A percentile compares a stretch with the other conserved stretches of the same genome.
These are phyloP conservation scores for Puccinia hordei DNA, from an alignment of 1,284 basidiomycete genomes.

Conservation along the genomic window DNA sequence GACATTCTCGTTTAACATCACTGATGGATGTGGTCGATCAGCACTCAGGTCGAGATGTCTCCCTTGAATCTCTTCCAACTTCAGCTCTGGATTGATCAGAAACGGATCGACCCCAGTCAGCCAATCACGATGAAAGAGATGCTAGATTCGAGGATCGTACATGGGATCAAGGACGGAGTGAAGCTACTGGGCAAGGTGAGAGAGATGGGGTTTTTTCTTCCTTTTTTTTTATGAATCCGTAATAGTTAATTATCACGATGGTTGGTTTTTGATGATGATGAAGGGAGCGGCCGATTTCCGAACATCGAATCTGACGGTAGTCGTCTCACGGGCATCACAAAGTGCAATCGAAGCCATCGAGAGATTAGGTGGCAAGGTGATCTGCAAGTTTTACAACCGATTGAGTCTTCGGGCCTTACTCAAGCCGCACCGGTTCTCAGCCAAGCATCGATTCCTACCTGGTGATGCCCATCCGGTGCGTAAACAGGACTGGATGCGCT, in stretches of 20 bases:
- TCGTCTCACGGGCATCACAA: conserved; percentile 81
- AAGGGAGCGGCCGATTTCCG: conserved; percentile 72
- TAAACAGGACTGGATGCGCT: conserved; percentile 47
- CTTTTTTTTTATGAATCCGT: no score
- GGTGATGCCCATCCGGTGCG: conserved; percentile 39
- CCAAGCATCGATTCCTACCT: conserved; percentile 44
- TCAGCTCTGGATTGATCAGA: conserved; percentile 86
- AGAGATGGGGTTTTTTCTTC: conserved; percentile 60
- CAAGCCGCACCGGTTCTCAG: conserved; percentile 61
- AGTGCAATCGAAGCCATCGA: conserved; percentile 84
- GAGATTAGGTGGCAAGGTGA: conserved; percentile 75
- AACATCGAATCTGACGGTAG: conserved; percentile 72
- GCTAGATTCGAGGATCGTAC: conserved; percentile 79
- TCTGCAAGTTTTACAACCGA: conserved; percentile 89
- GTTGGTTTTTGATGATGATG: conserved; percentile 9
- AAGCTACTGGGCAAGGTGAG: conserved; percentile 76
- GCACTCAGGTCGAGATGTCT: conserved; percentile 70
- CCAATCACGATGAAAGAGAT: conserved; percentile 88
- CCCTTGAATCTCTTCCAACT: conserved; percentile 83
- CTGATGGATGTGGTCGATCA: no score
- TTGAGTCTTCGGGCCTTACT: conserved; percentile 79
- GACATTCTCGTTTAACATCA: no score
- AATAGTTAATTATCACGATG: no score
- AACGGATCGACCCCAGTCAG: conserved; percentile 73
- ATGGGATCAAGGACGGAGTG: conserved; percentile 83